Evolutionary conservation across 1,284 basidiomycete genomes (phyloP).

Genomic region (Xerocomus amazonicus): DNA sequence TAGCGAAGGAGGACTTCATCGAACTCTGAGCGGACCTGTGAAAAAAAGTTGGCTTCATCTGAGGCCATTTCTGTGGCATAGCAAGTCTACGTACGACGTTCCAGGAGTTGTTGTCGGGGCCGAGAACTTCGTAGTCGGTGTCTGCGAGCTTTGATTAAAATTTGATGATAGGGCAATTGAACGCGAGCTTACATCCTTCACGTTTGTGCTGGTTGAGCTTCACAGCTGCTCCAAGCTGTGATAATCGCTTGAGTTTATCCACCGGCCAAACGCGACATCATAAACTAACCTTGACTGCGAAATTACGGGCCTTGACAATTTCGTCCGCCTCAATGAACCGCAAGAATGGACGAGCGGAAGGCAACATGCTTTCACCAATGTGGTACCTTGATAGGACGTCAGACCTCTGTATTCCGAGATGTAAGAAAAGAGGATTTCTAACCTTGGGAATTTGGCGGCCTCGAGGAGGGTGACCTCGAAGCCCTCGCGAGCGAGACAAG

Average conservation of each 20-base stretch:
- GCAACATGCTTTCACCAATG: slow-evolving; percentile 2
- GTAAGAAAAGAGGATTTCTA: neutral
- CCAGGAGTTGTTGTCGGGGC: neutral
- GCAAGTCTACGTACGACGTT: neutral
- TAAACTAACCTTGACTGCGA: neutral
- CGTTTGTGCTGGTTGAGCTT: slow-evolving; percentile 36
- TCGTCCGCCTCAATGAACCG: slow-evolving; percentile 2
- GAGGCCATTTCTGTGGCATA: neutral
- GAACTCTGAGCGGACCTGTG: neutral
- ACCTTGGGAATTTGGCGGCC: slow-evolving; percentile 4
- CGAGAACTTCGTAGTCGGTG: neutral
- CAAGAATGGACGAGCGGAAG: neutral
- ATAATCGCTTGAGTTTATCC: neutral
- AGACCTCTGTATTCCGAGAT: too few species aligned
- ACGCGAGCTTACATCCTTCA: slow-evolving; percentile 35
- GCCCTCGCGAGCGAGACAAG: neutral
- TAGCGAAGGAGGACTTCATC: slow-evolving; percentile 1
- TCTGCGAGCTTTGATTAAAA: neutral
- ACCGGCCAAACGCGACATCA: neutral
- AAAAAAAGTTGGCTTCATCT: neutral
- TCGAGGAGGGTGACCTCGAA: slow-evolving; percentile 2
- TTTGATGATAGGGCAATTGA: neutral
- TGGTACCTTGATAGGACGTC: neutral
- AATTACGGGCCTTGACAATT: neutral
- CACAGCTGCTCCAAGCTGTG: slow-evolving; percentile 26